Conservation (phyloP, 345 rosid genomes). For the Brassica cretica region DNA sequence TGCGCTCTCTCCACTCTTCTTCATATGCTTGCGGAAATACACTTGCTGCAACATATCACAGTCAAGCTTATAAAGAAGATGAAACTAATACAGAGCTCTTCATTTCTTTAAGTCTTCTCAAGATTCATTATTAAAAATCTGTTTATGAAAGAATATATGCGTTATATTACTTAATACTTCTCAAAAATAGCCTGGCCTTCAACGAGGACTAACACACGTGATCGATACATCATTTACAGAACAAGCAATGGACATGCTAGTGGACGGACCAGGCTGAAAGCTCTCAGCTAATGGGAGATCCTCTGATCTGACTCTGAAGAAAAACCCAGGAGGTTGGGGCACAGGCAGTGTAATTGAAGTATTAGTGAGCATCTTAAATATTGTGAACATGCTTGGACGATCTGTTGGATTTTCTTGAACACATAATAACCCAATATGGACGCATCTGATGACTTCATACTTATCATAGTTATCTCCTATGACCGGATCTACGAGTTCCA, state of each 20-base stretch:
- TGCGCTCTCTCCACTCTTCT: background rate
- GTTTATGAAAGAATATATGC: background rate
- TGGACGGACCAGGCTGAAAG: background rate
- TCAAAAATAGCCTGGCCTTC: background rate
- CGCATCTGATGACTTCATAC: constrained; percentile 1
- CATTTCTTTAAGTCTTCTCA: background rate
- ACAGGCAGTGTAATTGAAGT: background rate
- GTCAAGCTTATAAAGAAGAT: too few relatives aligned
- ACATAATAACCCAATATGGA: constrained; percentile 11
- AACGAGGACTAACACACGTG: background rate
- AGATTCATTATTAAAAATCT: background rate
- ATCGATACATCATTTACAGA: constrained; percentile 13
- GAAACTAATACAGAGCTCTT: background rate
- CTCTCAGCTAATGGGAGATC: background rate
- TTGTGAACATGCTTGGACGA: constrained; percentile 27
- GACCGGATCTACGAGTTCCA: constrained; percentile 15
- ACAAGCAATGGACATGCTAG: constrained; percentile 3
- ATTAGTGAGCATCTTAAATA: constrained; percentile 14
- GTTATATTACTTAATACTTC: background rate
- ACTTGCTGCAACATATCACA: background rate
- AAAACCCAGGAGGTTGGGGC: constrained; percentile 31
- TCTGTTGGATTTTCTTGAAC: constrained; percentile 23
- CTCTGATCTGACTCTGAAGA: background rate
- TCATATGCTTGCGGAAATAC: background rate
- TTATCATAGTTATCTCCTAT: constrained; percentile 5